Percentiles rank a stretch among this genome's conserved stretches.
phyloP scores from a whole-genome alignment of 208 protist genomes.

The Leishmania tropica region DNA sequence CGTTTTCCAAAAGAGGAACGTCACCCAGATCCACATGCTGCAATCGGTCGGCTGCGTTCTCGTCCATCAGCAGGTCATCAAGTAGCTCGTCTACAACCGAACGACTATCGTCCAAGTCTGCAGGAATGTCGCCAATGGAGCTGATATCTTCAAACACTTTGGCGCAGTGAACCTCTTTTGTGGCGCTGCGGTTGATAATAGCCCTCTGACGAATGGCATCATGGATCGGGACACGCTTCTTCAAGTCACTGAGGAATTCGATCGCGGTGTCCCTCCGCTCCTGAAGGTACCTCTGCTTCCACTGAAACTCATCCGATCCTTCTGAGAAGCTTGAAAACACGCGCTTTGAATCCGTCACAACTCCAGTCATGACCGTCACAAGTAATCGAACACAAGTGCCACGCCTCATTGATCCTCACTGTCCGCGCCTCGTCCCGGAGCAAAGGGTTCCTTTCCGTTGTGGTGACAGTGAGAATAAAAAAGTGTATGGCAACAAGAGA shows the following conservation, averaged over 20 bases:
- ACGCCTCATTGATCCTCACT: background rate
- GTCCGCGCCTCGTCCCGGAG: background rate
- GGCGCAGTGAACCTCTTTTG: constrained; percentile 20
- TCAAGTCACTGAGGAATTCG: constrained; percentile 71
- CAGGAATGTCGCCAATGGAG: background rate
- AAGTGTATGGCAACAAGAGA: background rate
- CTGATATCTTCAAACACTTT: constrained; percentile 20
- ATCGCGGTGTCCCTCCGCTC: constrained; percentile 70
- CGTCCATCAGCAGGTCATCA: constrained; percentile 40
- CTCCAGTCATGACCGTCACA: background rate
- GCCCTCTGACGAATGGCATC: constrained; percentile 58
- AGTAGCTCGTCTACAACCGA: constrained; percentile 23
- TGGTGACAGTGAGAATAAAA: constrained; percentile 8
- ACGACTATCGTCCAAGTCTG: background rate
- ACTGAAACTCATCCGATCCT: constrained; percentile 60
- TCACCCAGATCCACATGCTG: constrained; percentile 42
- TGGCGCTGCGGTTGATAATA: constrained; percentile 35
- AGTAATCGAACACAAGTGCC: background rate
- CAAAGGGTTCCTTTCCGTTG: background rate
- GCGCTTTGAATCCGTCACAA: background rate
- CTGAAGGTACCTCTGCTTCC: constrained; percentile 68
- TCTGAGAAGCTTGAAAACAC: constrained; percentile 28
- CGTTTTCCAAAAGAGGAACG: constrained; percentile 46
- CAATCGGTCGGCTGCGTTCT: constrained; percentile 44
- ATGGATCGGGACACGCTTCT: constrained; percentile 77